These are phyloP conservation scores for Lasiodiplodia sp. DNA, from an alignment of 2,329 filamentous ascomycete genomes.

Conservation along the genomic window DNA sequence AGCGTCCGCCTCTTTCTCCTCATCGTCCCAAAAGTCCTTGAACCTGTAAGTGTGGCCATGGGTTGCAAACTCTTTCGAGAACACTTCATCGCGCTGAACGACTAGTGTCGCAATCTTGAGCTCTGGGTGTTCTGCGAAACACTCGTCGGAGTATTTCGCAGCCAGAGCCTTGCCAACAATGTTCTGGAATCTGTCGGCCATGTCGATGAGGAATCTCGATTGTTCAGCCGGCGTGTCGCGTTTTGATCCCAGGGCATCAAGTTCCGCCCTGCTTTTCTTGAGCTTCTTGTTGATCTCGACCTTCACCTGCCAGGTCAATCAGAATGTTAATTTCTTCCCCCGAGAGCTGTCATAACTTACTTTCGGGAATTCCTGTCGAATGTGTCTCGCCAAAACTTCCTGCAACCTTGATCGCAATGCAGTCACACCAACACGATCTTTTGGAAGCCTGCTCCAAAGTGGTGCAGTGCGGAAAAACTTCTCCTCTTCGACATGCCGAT, in stretches of 20 bases:
- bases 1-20: conserved; percentile 29
- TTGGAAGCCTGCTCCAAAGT: conserved; percentile 49
- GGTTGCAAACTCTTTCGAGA: conserved; percentile 37
- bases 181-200: conserved; percentile 50
- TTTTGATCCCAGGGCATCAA: conserved; percentile 46
- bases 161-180: conserved; percentile 44
- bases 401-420: conserved; percentile 51
- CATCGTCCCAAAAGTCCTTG: conserved; percentile 3
- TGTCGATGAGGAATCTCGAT: conserved; percentile 45
- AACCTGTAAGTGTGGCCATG: conserved; percentile 41
- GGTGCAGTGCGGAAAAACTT: conserved; percentile 42
- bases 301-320: conserved; percentile 45
- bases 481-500: conserved; percentile 44
- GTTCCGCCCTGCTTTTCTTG: conserved; percentile 33
- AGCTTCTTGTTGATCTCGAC: conserved; percentile 43
- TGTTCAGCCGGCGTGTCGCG: conserved; percentile 48
- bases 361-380: conserved; percentile 55
- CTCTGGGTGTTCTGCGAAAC: conserved; percentile 43
- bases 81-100: conserved; percentile 38
- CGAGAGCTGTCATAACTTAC: conserved; percentile 23
- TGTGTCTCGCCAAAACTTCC: conserved; percentile 51
- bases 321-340: conserved; percentile 22
- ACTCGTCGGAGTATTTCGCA: conserved; percentile 45
- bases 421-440: conserved; percentile 51
- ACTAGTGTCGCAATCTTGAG: conserved; percentile 47